Conservation (phyloP, 2,329 filamentous ascomycete genomes). For the Sclerotinia trifoliorum region DNA sequence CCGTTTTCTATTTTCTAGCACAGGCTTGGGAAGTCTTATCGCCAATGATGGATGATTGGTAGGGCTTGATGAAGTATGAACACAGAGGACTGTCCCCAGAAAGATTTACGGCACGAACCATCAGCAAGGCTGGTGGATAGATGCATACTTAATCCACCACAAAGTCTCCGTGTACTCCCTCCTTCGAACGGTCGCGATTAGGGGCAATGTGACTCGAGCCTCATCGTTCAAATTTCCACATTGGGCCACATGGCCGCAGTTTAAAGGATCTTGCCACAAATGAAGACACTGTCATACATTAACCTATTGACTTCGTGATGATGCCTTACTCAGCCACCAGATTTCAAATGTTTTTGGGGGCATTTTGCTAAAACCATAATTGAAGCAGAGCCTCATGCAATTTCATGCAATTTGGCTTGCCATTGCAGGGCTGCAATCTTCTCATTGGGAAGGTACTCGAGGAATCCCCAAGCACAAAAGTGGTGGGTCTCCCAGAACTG, state of each 20-base stretch:
- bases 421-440: neutral
- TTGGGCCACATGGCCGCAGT: neutral
- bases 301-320: neutral
- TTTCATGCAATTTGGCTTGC: neutral
- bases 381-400: conserved; percentile 3
- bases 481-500: neutral
- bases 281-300: neutral
- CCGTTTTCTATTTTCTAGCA: neutral
- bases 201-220: neutral
- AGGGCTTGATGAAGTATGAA: neutral
- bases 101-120: neutral
- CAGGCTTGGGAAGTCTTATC: too few relatives aligned
- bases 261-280: neutral
- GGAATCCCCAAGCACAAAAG: neutral
- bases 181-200: neutral
- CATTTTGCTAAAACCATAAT: neutral
- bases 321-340: neutral
- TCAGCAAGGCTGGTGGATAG: neutral
- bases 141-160: neutral
- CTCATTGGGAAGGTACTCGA: neutral
- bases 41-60: neutral
- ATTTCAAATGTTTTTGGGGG: neutral
- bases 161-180: neutral
- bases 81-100: neutral
- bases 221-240: neutral